A percentile compares a stretch with the other conserved stretches of the same genome.
phyloP scores from a whole-genome alignment of 2,329 filamentous ascomycete species.

The Penicillium sp. region DNA sequence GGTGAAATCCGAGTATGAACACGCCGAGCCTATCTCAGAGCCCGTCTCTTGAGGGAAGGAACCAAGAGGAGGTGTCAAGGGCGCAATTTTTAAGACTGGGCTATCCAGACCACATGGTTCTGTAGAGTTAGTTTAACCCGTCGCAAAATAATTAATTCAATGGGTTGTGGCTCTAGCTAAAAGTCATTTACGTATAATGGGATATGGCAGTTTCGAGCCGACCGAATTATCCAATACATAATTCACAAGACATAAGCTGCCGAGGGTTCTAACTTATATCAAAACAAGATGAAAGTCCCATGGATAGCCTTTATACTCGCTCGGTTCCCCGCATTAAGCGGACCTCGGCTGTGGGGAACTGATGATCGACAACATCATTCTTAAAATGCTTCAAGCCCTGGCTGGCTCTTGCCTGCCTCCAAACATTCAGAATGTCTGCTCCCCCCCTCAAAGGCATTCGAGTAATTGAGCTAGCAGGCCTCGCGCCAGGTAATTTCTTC shows the following conservation, averaged over 20 bases:
- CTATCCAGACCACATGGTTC: too few species aligned
- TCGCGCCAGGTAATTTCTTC: slow-evolving; percentile 59
- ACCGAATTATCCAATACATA: not conserved
- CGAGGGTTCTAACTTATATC: not conserved
- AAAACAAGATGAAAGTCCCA: not conserved
- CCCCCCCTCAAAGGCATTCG: slow-evolving; percentile 58
- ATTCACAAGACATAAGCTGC: not conserved
- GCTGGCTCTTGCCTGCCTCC: not conserved
- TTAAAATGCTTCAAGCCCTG: not conserved
- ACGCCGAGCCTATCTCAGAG: not conserved
- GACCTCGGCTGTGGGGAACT: slow-evolving; percentile 13
- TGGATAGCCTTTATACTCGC: not conserved
- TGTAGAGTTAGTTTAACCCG: too few species aligned
- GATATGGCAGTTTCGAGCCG: too few species aligned
- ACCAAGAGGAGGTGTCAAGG: not conserved
- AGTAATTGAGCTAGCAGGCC: slow-evolving; percentile 67
- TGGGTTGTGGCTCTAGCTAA: too few species aligned
- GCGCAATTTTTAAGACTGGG: too few species aligned
- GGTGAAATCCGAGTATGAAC: not conserved
- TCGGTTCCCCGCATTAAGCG: slow-evolving; percentile 2
- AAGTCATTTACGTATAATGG: too few species aligned
- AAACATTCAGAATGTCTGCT: slow-evolving; percentile 17
- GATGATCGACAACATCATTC: not conserved
- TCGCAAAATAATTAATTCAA: too few species aligned
- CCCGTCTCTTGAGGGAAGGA: not conserved